A percentile compares a stretch with the other conserved stretches of the same genome.
Evolutionary conservation across 352 stramenopile species (phyloP).

Genomic region (Phytophthora chlamydospora): DNA sequence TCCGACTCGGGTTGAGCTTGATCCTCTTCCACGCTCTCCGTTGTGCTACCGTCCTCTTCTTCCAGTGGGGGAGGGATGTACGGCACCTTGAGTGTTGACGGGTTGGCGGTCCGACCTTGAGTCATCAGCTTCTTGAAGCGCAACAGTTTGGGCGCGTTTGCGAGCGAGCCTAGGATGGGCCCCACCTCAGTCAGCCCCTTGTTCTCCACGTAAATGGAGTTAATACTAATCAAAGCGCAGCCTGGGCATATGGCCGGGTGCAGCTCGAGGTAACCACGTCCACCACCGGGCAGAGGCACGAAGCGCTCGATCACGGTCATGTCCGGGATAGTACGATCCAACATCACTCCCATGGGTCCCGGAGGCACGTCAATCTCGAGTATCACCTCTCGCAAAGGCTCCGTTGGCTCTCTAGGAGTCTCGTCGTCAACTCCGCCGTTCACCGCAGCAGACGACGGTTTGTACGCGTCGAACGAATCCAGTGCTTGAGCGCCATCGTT

Average conservation of each 20-base stretch:
- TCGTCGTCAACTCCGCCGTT: conserved; percentile 12
- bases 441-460: conserved; percentile 30
- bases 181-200: conserved; percentile 75
- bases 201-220: conserved; percentile 77
- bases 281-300: conserved; percentile 67
- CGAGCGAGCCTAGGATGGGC: conserved; percentile 64
- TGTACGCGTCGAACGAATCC: conserved; percentile 45
- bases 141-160: conserved; percentile 63
- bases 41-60: conserved; percentile 33
- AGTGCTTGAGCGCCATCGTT: conserved; percentile 48
- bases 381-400: conserved; percentile 76
- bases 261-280: conserved; percentile 77
- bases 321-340: conserved; percentile 77
- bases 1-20: conserved; percentile 30
- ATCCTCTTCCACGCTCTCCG: conserved; percentile 25
- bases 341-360: conserved; percentile 82
- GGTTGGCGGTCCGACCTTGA: conserved; percentile 71
- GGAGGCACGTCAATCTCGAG: conserved; percentile 81
- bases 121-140: conserved; percentile 90
- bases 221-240: conserved; percentile 80
- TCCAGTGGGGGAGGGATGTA: conserved; percentile 70
- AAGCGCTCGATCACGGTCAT: conserved; percentile 87
- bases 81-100: conserved; percentile 67
- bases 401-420: conserved; percentile 31
- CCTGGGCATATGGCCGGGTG: conserved; percentile 83